These are phyloP conservation scores for Geotrichum klebahnii DNA, from an alignment of 1,139 yeast genomes.

Conservation along the genomic window DNA sequence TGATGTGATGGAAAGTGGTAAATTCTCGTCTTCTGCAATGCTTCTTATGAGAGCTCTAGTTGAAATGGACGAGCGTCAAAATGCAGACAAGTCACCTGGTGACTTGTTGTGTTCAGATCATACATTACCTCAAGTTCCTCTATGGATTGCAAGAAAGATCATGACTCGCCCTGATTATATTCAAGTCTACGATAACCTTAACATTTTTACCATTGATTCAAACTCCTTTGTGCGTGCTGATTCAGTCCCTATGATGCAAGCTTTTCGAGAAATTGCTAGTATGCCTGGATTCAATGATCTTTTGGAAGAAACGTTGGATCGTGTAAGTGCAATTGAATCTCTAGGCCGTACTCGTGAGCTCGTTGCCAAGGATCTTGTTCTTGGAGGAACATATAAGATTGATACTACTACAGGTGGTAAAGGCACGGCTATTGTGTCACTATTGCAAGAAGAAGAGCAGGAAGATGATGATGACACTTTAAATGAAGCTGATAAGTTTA, in stretches of 20 bases:
- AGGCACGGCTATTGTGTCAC: slow-evolving; percentile 15
- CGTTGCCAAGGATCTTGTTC: slow-evolving; percentile 64
- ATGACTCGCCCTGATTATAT: slow-evolving; percentile 84
- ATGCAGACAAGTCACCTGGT: slow-evolving; percentile 29
- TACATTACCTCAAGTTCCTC: slow-evolving; percentile 64
- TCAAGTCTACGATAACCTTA: slow-evolving; percentile 67
- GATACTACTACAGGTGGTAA: slow-evolving; percentile 17
- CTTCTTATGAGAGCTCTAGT: slow-evolving; percentile 68
- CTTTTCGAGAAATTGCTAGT: slow-evolving; percentile 71
- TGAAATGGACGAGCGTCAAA: slow-evolving; percentile 51
- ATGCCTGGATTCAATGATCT: slow-evolving; percentile 69
- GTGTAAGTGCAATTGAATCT: slow-evolving; percentile 73
- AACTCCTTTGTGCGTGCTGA: slow-evolving; percentile 70
- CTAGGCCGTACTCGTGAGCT: slow-evolving; percentile 76
- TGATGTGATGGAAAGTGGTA: slow-evolving; percentile 83
- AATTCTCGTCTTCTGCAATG: slow-evolving; percentile 75
- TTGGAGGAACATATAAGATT: slow-evolving; percentile 44
- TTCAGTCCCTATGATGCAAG: slow-evolving; percentile 85
- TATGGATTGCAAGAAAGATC: slow-evolving; percentile 79
- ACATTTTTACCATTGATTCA: slow-evolving; percentile 74
- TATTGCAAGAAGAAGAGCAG: slow-evolving; percentile 21
- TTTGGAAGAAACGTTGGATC: slow-evolving; percentile 62
- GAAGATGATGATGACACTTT: slow-evolving; percentile 22
- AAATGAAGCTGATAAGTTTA: slow-evolving; percentile 14
- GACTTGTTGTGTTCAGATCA: slow-evolving; percentile 43